Evolutionary conservation across 352 stramenopile genomes (phyloP), one percentile per base, ranked within the genome.

Genomic region (Globisporangium canariense): DNA sequence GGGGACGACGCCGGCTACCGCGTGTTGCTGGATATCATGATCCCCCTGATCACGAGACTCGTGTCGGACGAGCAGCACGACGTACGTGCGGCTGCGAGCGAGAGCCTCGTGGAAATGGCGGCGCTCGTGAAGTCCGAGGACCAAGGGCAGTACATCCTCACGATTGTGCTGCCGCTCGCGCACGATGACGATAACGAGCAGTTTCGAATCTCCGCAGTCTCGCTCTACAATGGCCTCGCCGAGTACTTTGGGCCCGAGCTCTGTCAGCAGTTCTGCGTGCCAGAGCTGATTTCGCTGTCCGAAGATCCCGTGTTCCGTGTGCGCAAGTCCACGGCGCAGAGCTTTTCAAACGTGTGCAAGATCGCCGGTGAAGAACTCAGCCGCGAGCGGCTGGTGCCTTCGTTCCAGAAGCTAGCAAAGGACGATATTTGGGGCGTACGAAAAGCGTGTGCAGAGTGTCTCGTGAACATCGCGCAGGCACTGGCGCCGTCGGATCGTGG

Each of bases 391-490:
- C 73, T 98, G 8, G 66, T 99, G 16, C 94, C 95, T 4, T 86
- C 90, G 1, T 98, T 98, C 77, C 78, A 94, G 57, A 65, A 78
- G 45, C 82, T 98, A 0, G 89, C 87, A n/a, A 87, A 86, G 18
- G 95, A 99, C 72, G 92, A 98, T 66, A 97, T 98, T 55, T 98
- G 94, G 76, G 86, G 90, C 34, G 93, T 98, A 22, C 88, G 93
- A 5, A 97, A 97, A 69, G 90, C 92, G 2, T 98, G 92, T 62
- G 93, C 91, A 1, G 93, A 98, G 76, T 94, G 79, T 47, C 67
- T 98, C 22, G 89, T 96, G 20, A 79, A 82, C 56, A 87, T 99
- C 18, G 77, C 93, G 4, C 82, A 98, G 66, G 83, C 87, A 6
- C 64, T 98, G 10, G 75, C 83, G n/a, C 74, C 78, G 1, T 61